These are phyloP conservation scores for Fusarium sp. DNA, from an alignment of 2,329 filamentous ascomycete genomes.

Conservation along the genomic window DNA sequence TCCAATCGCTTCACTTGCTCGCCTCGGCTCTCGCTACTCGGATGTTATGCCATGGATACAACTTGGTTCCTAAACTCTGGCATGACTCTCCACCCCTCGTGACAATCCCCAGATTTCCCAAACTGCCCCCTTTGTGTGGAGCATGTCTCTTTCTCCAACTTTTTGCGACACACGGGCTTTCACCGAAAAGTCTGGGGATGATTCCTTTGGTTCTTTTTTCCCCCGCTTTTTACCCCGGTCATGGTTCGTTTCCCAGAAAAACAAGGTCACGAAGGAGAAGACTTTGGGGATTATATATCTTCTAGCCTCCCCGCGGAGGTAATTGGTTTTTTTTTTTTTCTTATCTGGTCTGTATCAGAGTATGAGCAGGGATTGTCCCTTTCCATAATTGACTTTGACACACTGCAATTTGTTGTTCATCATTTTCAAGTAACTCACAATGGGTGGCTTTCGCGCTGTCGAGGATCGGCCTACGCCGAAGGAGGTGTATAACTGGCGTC, in stretches of 20 bases:
- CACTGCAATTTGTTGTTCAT: neutral
- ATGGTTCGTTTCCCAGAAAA: constrained; percentile 7
- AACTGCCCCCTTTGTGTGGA: neutral
- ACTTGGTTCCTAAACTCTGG: too few relatives aligned
- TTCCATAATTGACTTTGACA: neutral
- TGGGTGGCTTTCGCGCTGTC: constrained; percentile 58
- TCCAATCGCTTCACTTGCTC: constrained; percentile 40
- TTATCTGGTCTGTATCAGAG: neutral
- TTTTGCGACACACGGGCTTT: neutral
- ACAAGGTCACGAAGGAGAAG: constrained; percentile 7
- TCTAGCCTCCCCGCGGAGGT: constrained; percentile 12
- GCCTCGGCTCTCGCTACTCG: constrained; percentile 47
- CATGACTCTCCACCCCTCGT: constrained; percentile 7
- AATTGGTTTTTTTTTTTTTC: neutral
- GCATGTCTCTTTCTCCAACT: neutral
- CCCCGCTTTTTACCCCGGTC: neutral
- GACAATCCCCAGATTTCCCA: constrained; percentile 36
- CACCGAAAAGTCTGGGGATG: too few relatives aligned
- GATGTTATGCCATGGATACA: constrained; percentile 19
- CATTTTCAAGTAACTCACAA: constrained; percentile 21
- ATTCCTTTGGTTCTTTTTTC: too few relatives aligned
- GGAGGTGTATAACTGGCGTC: constrained; percentile 66
- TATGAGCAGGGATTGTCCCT: neutral
- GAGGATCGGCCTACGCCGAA: constrained; percentile 67
- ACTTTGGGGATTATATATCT: constrained; percentile 40